Conservation (phyloP, 2,329 filamentous ascomycete genomes). For the Colletotrichum tofieldiae region DNA sequence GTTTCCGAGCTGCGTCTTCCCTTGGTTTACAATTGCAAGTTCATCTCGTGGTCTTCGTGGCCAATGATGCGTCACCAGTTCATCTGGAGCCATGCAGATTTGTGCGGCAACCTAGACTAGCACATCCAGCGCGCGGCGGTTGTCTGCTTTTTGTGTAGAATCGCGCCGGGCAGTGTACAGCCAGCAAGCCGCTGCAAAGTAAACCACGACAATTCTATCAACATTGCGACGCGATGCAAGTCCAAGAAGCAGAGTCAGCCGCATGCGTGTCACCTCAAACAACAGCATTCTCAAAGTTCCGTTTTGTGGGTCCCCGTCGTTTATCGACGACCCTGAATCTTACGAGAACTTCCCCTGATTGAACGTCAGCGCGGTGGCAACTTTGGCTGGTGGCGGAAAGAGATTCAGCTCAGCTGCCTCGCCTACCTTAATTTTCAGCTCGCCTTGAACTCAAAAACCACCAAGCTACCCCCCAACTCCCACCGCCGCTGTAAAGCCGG, state of each 20-base stretch:
- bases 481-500: neutral
- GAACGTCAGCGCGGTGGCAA: constrained; percentile 12
- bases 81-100: neutral
- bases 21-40: constrained; percentile 12
- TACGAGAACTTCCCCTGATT: neutral
- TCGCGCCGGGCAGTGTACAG: too few relatives aligned
- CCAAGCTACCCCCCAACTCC: neutral
- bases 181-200: neutral
- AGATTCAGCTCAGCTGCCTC: neutral
- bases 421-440: neutral
- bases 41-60: neutral
- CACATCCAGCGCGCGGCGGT: neutral
- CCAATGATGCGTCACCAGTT: neutral
- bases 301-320: neutral
- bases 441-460: neutral
- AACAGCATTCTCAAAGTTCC: too few relatives aligned
- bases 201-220: neutral
- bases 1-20: neutral
- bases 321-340: neutral
- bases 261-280: neutral
- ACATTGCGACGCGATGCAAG: neutral
- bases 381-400: neutral
- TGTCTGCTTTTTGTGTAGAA: neutral
- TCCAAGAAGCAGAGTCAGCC: neutral
- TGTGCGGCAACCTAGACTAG: neutral